Percentiles rank a stretch among this genome's conserved stretches.
Evolutionary conservation across 2,329 filamentous ascomycete genomes (phyloP).

Genomic region (Rhynchosporium graminicola): DNA sequence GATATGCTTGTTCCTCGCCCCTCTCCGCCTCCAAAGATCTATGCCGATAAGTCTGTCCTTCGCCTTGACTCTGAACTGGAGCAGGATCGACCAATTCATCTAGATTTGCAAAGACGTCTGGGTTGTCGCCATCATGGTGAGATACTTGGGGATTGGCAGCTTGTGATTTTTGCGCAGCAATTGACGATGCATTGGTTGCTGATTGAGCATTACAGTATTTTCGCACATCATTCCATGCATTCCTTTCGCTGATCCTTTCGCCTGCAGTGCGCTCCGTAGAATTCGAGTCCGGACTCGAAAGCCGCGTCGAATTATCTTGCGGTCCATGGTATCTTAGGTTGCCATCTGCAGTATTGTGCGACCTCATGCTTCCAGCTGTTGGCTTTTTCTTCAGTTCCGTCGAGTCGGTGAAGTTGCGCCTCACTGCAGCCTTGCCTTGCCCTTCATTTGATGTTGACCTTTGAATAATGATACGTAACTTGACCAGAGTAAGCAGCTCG

Average conservation of each 20-base stretch:
- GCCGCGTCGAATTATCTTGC: conserved; percentile 42
- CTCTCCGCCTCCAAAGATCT: conserved; percentile 45
- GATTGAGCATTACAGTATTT: conserved; percentile 19
- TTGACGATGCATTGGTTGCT: conserved; percentile 17
- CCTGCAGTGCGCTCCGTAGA: conserved; percentile 41
- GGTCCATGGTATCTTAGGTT: conserved; percentile 44
- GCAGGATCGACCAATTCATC: conserved; percentile 47
- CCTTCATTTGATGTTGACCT: conserved; percentile 9
- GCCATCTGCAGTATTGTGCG: conserved; percentile 38
- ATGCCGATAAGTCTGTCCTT: conserved; percentile 43
- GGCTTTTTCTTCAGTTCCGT: neutral
- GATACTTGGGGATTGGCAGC: neutral
- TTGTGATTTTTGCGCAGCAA: conserved; percentile 10
- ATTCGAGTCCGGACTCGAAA: conserved; percentile 46
- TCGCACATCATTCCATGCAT: conserved; percentile 25
- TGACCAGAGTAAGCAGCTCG: conserved; percentile 3
- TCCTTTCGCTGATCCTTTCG: conserved; percentile 42
- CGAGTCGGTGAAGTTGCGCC: conserved; percentile 4
- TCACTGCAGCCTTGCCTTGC: neutral
- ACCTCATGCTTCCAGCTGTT: neutral
- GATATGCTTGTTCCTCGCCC: conserved; percentile 28
- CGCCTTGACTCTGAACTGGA: conserved; percentile 48
- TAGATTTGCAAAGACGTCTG: conserved; percentile 45
- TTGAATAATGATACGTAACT: conserved; percentile 19
- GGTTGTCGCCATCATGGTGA: conserved; percentile 27